Conservation (phyloP, 2,329 filamentous ascomycete species). For the Ophiostoma ulmi region DNA sequence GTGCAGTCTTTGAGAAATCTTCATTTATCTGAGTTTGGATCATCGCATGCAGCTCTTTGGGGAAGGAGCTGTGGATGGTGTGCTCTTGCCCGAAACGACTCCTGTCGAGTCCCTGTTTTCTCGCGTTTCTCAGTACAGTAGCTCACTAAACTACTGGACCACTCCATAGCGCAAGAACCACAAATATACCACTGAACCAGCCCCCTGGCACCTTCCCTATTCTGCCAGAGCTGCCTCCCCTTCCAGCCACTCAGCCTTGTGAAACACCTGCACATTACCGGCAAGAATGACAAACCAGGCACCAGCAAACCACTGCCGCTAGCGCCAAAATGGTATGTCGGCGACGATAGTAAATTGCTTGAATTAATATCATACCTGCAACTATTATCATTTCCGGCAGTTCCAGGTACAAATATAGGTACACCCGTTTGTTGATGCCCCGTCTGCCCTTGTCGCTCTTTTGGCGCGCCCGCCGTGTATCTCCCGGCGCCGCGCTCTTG, state of each 20-base stretch:
- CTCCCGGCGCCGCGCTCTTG: constrained; percentile 54
- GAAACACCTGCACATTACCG: neutral
- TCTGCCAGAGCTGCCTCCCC: neutral
- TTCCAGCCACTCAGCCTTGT: constrained; percentile 11
- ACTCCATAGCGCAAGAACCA: too few species aligned
- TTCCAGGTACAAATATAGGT: neutral
- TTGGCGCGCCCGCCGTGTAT: constrained; percentile 48
- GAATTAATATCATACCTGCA: neutral
- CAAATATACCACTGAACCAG: neutral
- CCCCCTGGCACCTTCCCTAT: constrained; percentile 5
- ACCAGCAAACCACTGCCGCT: constrained; percentile 2
- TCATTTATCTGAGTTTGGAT: neutral
- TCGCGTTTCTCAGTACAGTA: neutral
- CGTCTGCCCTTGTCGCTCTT: constrained; percentile 57
- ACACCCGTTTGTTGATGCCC: constrained; percentile 45
- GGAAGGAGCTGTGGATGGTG: neutral
- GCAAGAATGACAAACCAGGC: neutral
- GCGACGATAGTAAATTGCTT: neutral
- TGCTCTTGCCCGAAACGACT: neutral
- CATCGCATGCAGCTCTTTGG: neutral
- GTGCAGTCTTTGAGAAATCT: neutral
- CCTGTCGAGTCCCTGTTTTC: neutral
- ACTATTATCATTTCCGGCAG: neutral
- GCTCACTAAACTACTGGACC: neutral
- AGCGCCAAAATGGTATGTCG: neutral